phyloP scores from a whole-genome alignment of 208 protist genomes.

The Acanthamoeba quina region DNA sequence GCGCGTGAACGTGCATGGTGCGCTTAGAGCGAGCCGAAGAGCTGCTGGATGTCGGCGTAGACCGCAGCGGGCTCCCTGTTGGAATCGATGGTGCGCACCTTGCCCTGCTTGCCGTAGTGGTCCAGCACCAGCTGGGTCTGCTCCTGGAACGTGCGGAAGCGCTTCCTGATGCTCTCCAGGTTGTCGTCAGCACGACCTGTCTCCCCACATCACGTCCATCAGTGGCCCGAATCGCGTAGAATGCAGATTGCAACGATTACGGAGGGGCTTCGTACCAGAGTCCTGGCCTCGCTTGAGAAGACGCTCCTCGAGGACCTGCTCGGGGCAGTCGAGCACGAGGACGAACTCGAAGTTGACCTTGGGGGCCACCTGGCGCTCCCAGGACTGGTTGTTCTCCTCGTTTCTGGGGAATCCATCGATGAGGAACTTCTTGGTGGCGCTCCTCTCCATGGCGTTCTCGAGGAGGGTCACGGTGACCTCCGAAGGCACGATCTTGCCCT shows the following conservation, averaged over 20 bases:
- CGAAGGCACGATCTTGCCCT: slow-evolving; percentile 83
- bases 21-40: neutral
- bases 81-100: slow-evolving; percentile 72
- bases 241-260: neutral
- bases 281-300: slow-evolving; percentile 78
- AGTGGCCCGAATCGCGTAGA: neutral
- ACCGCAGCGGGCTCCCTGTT: slow-evolving; percentile 71
- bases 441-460: slow-evolving; percentile 79
- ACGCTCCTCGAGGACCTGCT: slow-evolving; percentile 74
- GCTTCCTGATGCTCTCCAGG: slow-evolving; percentile 81
- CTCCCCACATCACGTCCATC: neutral
- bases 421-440: slow-evolving; percentile 77
- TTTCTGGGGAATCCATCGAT: slow-evolving; percentile 89
- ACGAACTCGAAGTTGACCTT: slow-evolving; percentile 82
- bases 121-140: slow-evolving; percentile 84
- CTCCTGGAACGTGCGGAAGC: slow-evolving; percentile 84
- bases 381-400: slow-evolving; percentile 84
- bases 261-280: neutral
- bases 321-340: slow-evolving; percentile 80
- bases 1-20: neutral
- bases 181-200: slow-evolving; percentile 86
- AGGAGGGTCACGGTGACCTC: slow-evolving; percentile 86
- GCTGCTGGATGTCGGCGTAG: slow-evolving; percentile 71
- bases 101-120: slow-evolving; percentile 75
- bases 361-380: slow-evolving; percentile 76